Evolutionary conservation across 2,329 filamentous ascomycete genomes (phyloP).

Genomic region (Celoporthe dispersa): DNA sequence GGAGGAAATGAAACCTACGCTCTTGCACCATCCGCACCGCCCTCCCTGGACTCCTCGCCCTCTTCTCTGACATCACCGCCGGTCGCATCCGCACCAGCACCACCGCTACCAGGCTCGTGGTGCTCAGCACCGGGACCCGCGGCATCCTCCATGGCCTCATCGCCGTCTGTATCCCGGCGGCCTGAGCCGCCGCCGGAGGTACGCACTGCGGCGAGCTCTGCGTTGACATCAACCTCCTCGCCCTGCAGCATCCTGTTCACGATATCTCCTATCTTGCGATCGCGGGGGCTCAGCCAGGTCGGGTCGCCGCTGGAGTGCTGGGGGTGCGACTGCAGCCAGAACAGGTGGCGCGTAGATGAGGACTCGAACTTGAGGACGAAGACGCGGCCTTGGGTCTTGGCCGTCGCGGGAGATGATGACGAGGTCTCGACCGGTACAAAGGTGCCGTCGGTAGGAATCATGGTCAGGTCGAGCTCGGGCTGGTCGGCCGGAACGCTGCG

Average conservation of each 20-base stretch:
- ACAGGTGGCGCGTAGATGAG: constrained; percentile 87
- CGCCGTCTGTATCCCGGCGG: constrained; percentile 54
- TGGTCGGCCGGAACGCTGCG: constrained; percentile 71
- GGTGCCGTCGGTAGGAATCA: constrained; percentile 87
- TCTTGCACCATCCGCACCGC: constrained; percentile 95
- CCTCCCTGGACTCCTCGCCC: constrained; percentile 84
- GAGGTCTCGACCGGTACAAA: constrained; percentile 80
- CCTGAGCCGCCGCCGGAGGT: constrained; percentile 50
- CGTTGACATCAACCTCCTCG: constrained; percentile 80
- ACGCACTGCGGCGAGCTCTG: constrained; percentile 70
- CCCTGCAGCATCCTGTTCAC: constrained; percentile 85
- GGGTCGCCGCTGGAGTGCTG: constrained; percentile 72
- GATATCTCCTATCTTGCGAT: constrained; percentile 85
- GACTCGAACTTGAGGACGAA: constrained; percentile 93
- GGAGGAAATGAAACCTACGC: constrained; percentile 79
- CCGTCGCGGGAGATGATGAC: constrained; percentile 57
- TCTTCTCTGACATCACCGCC: constrained; percentile 92
- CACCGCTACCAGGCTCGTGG: constrained; percentile 69
- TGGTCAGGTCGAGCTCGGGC: constrained; percentile 86
- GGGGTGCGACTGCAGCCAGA: constrained; percentile 93
- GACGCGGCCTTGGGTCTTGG: constrained; percentile 83
- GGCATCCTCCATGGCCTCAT: constrained; percentile 80
- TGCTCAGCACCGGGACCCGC: constrained; percentile 67
- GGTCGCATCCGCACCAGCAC: constrained; percentile 83
- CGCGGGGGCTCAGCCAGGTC: constrained; percentile 81